Conservation (phyloP, 148 eudicot genomes). For the Salicornia ramosissima region DNA sequence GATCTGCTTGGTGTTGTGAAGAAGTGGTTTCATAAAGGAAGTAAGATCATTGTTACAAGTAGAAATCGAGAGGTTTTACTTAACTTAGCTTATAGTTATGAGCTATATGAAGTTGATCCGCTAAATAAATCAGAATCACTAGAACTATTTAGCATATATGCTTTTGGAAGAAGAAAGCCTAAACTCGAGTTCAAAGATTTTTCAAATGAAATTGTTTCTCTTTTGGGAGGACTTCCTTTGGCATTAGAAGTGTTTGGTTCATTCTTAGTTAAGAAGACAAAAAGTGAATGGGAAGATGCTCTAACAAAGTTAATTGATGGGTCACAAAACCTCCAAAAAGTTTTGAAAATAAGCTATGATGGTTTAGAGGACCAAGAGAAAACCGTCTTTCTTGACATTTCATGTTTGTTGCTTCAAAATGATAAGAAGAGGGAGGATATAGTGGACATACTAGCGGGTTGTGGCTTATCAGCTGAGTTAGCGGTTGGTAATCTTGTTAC, state of each 20-base stretch:
- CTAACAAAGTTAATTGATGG: constrained; percentile 32
- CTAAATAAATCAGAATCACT: constrained; percentile 34
- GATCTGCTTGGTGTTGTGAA: constrained; percentile 27
- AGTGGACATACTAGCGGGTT: constrained; percentile 44
- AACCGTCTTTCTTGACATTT: constrained; percentile 51
- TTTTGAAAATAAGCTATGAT: constrained; percentile 47
- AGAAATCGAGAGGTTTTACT: constrained; percentile 29
- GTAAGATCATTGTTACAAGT: constrained; percentile 47
- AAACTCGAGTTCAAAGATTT: constrained; percentile 24
- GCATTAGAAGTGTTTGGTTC: constrained; percentile 74
- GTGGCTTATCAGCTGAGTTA: constrained; percentile 42
- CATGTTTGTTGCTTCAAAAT: constrained; percentile 52
- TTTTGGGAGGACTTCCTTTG: constrained; percentile 59
- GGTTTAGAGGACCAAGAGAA: constrained; percentile 42
- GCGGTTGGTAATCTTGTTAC: constrained; percentile 34
- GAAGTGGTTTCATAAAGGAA: constrained; percentile 47
- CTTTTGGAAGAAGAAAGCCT: constrained; percentile 44
- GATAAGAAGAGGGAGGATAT: constrained; percentile 28
- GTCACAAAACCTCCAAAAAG: constrained; percentile 37
- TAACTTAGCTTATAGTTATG: constrained; percentile 19
- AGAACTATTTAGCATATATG: constrained; percentile 48
- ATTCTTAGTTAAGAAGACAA: constrained; percentile 38
- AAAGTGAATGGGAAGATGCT: constrained; percentile 43
- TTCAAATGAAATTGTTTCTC: constrained; percentile 35
- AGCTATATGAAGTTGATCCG: constrained; percentile 39